phyloP scores from a whole-genome alignment of 768 basidiomycete species.

The Hypsizygus marmoreus region DNA sequence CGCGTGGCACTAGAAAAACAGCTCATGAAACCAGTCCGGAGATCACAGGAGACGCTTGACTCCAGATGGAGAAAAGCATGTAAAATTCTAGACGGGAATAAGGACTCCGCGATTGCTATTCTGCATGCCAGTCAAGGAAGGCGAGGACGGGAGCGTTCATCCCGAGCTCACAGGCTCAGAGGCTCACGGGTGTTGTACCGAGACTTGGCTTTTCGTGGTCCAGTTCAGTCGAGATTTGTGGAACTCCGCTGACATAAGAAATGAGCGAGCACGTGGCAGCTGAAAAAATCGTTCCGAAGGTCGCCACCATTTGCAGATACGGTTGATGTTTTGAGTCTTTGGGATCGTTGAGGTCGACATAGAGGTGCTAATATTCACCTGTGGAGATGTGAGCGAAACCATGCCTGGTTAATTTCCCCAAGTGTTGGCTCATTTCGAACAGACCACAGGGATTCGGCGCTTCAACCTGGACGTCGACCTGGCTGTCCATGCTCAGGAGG shows the following conservation, averaged over 20 bases:
- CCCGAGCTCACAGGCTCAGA: not conserved
- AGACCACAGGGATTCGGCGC: constrained; percentile 12
- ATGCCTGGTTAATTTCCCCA: not conserved
- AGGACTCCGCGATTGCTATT: not conserved
- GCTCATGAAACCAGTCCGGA: no score
- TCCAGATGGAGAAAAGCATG: not conserved
- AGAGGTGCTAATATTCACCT: constrained; percentile 3
- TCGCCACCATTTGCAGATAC: not conserved
- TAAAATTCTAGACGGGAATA: not conserved
- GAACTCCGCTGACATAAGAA: not conserved
- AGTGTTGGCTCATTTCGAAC: not conserved
- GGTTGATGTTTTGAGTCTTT: not conserved
- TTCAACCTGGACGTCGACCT: constrained; percentile 32
- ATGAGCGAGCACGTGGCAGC: no score
- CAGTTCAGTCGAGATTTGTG: not conserved
- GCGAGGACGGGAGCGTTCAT: constrained; percentile 1
- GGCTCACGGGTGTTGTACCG: no score
- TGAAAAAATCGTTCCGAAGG: constrained; percentile 4
- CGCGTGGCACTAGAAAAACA: no score
- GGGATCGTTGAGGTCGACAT: not conserved
- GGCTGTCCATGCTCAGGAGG: constrained; percentile 78
- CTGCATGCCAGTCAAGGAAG: no score
- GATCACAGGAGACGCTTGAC: not conserved
- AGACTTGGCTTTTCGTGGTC: no score
- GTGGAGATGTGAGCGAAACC: constrained; percentile 10